Evolutionary conservation across 192 early-diverging fungal genomes (phyloP).

Genomic region (Mortierella hygrophila): DNA sequence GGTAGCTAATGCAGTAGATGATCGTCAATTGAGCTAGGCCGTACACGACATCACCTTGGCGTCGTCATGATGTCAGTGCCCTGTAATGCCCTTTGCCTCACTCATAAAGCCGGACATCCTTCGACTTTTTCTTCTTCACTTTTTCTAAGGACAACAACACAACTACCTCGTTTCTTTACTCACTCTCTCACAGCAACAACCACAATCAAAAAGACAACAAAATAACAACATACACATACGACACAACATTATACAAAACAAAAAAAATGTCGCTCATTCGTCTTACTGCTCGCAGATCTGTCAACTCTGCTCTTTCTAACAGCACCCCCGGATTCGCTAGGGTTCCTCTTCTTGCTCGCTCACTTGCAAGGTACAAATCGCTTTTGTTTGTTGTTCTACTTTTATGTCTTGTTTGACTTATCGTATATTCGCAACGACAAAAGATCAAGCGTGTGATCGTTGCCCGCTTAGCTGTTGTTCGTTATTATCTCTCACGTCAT

Average conservation of each 20-base stretch:
- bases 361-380: conserved; percentile 23
- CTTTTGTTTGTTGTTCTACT: not conserved
- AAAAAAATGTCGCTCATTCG: conserved; percentile 48
- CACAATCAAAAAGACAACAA: not conserved
- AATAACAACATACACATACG: not conserved
- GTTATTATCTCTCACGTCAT: not conserved
- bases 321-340: conserved; percentile 11
- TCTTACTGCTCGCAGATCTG: conserved; percentile 26
- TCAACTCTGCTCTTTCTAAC: conserved; percentile 8
- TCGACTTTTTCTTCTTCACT: not conserved
- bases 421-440: no score
- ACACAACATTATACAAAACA: not conserved
- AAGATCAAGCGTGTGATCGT: not conserved
- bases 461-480: not conserved
- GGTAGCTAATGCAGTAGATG: not conserved
- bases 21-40: no score
- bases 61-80: not conserved
- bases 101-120: not conserved
- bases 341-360: conserved; percentile 16
- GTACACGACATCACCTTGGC: not conserved
- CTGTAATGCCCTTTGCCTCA: not conserved
- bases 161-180: not conserved
- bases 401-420: not conserved
- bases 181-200: not conserved
- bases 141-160: not conserved